Evolutionary conservation across 148 eudicot species (phyloP), one percentile per base, ranked within the genome.

Genomic region (Heliosperma pusillum): DNA sequence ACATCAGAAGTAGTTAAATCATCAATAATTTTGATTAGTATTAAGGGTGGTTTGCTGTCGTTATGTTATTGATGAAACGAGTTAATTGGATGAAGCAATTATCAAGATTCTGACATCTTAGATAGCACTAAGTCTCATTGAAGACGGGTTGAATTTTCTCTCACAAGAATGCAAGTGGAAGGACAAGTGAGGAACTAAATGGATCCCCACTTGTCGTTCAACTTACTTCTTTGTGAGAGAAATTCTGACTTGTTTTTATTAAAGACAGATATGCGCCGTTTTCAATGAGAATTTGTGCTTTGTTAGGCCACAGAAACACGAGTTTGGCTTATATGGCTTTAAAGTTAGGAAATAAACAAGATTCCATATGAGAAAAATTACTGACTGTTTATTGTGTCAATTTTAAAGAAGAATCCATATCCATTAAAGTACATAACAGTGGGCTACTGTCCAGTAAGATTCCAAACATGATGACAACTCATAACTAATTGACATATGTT

Each of bases 231-330:
- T n/a, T n/a, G n/a, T n/a, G n/a, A n/a, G n/a, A n/a, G n/a, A n/a
- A n/a, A n/a, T n/a, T n/a, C n/a, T n/a, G n/a, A n/a, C n/a, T n/a
- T n/a, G n/a, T n/a, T n/a, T n/a, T n/a, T n/a, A n/a, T n/a, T n/a
- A n/a, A n/a, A n/a, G n/a, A n/a, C n/a, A n/a, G n/a, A n/a, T n/a
- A n/a, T n/a, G n/a, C n/a, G n/a, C n/a, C n/a, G n/a, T n/a, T n/a
- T n/a, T n/a, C n/a, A n/a, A n/a, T n/a, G n/a, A n/a, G n/a, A n/a
- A n/a, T n/a, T n/a, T n/a, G n/a, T n/a, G n/a, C n/a, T n/a, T n/a
- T 13, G 19, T 12, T 53, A 13, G 64, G 53, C 64, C 78, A 76
- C 8, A 58, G 74, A 69, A 69, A 76, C 40, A 76, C 59, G 68
- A 20, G 10, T 50, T 50, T 13, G 0, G 55, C 45, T 10, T n/a